Percentiles rank a stretch among this genome's conserved stretches.
These are phyloP conservation scores for Barbarea vulgaris DNA, from an alignment of 345 rosid species.

Conservation along the genomic window DNA sequence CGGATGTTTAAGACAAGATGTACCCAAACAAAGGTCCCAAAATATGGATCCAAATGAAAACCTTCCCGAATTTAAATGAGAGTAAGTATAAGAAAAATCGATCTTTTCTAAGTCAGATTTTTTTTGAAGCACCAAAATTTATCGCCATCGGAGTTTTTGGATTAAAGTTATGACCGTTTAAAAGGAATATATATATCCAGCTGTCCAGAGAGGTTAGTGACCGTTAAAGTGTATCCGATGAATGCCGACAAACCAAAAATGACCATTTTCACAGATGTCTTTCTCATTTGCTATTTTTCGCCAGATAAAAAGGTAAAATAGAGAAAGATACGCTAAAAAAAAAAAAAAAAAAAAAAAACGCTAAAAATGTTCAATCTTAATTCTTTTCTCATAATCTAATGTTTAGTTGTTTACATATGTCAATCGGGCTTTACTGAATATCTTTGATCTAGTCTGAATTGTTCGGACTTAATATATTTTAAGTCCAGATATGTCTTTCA, in stretches of 20 bases:
- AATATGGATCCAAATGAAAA: not conserved
- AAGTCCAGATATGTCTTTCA: not conserved
- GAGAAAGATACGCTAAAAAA: not conserved
- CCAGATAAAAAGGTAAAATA: no score
- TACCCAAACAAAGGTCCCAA: not conserved
- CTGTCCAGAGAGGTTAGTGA: not conserved
- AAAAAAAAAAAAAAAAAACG: no score
- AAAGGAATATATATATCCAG: not conserved
- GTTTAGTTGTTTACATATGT: not conserved
- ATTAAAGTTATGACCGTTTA: not conserved
- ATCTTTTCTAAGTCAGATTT: not conserved
- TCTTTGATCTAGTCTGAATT: not conserved
- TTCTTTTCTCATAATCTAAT: not conserved
- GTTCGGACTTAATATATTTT: no score
- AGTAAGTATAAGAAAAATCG: not conserved
- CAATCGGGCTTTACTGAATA: not conserved
- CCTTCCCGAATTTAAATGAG: not conserved
- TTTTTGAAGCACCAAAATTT: not conserved
- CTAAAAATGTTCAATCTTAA: no score
- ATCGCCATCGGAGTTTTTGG: not conserved
- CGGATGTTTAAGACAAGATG: not conserved
- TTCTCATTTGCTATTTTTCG: no score
- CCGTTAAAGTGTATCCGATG: not conserved
- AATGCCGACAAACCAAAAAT: not conserved
- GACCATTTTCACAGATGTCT: not conserved